These are phyloP conservation scores for Flaveria brownii DNA, from an alignment of 129 eudicot genomes.

Conservation along the genomic window DNA sequence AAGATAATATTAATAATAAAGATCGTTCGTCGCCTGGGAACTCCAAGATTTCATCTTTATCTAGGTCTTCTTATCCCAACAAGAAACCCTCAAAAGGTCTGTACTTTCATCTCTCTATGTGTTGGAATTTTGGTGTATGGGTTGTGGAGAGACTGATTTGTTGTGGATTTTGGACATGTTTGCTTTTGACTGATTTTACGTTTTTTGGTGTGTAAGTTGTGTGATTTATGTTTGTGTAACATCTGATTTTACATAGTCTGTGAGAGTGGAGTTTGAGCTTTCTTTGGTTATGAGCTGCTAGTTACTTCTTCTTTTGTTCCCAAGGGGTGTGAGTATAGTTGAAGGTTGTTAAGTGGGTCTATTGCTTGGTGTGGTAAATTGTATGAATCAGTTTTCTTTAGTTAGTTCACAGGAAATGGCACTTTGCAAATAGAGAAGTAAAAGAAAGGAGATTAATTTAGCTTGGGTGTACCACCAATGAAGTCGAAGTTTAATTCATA, in stretches of 20 bases:
- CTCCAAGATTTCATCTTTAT: slow-evolving; percentile 21
- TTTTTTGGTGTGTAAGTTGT: neutral
- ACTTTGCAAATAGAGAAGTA: neutral
- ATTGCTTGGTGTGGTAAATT: neutral
- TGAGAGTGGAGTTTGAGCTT: too few relatives aligned
- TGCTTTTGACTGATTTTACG: neutral
- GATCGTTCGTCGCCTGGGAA: slow-evolving; percentile 29
- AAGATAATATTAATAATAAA: slow-evolving; percentile 21
- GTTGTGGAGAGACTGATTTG: neutral
- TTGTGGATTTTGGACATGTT: neutral
- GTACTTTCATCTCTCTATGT: neutral
- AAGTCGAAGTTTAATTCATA: neutral
- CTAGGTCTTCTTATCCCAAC: slow-evolving; percentile 36
- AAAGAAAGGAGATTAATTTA: neutral
- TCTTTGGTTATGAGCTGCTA: neutral
- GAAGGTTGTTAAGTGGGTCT: neutral
- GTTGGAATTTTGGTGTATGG: neutral
- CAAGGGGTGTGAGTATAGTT: neutral
- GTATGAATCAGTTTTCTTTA: neutral
- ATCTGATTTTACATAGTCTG: too few relatives aligned
- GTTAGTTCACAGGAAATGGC: neutral
- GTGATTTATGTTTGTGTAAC: too few relatives aligned
- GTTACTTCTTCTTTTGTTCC: neutral
- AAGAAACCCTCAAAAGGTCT: slow-evolving; percentile 36
- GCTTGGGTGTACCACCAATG: neutral